Percentiles rank a stretch among this genome's conserved stretches.
These are phyloP conservation scores for Rhexocercosporidium sp. DNA, from an alignment of 2,329 filamentous ascomycete species.

Conservation along the genomic window DNA sequence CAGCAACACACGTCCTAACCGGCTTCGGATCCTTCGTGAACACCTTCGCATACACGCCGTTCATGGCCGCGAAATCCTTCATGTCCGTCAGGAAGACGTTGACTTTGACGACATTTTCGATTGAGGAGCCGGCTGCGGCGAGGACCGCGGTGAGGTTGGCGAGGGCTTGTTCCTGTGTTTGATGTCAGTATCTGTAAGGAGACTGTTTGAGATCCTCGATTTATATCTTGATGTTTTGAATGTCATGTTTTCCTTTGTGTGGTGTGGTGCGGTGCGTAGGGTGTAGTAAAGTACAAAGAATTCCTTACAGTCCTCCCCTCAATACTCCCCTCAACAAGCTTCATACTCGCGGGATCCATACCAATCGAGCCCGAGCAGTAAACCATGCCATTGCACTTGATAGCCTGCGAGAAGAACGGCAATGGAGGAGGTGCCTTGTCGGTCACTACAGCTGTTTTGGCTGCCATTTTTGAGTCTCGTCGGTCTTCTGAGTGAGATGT, in stretches of 20 bases:
- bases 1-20: conserved; percentile 56
- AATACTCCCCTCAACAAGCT: conserved; percentile 61
- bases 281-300: neutral
- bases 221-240: too few species aligned
- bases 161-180: conserved; percentile 55
- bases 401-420: conserved; percentile 64
- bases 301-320: conserved; percentile 55
- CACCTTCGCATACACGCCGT: conserved; percentile 58
- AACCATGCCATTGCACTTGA: conserved; percentile 69
- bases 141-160: conserved; percentile 65
- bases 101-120: conserved; percentile 68
- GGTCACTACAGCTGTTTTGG: conserved; percentile 37
- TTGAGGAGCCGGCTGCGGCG: conserved; percentile 61
- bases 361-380: conserved; percentile 71
- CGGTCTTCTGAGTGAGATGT: too few species aligned
- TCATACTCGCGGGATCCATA: conserved; percentile 58
- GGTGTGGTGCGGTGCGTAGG: too few species aligned
- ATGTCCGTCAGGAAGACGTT: conserved; percentile 71
- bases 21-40: conserved; percentile 53
- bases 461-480: conserved; percentile 27
- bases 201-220: too few species aligned
- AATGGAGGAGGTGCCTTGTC: conserved; percentile 53
- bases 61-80: conserved; percentile 65
- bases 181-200: neutral
- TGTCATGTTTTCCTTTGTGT: too few species aligned